A percentile compares a stretch with the other conserved stretches of the same genome.
phyloP scores from a whole-genome alignment of 768 basidiomycete species.

The Suillus decipiens region DNA sequence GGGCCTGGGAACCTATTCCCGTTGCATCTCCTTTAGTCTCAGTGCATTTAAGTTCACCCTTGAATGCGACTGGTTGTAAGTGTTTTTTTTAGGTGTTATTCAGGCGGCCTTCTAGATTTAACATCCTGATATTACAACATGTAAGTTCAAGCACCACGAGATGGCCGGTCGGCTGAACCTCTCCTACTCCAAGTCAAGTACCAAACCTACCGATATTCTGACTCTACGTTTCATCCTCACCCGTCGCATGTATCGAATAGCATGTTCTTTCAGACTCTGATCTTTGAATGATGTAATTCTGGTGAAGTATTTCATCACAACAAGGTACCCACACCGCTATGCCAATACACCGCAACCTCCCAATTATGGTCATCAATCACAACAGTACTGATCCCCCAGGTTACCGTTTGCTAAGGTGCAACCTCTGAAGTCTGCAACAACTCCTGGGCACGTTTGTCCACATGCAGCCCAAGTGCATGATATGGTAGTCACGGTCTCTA shows the following conservation, averaged over 20 bases:
- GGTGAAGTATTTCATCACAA: not conserved
- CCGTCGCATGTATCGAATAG: constrained; percentile 29
- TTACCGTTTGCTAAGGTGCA: constrained; percentile 2
- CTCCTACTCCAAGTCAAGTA: not conserved
- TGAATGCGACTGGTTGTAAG: not conserved
- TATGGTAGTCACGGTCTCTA: not conserved
- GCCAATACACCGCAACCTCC: not conserved
- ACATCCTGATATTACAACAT: not conserved
- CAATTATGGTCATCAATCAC: not conserved
- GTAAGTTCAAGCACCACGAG: not conserved
- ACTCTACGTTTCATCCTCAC: constrained; percentile 30
- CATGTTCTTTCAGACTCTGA: not conserved
- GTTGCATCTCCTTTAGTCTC: too few species aligned
- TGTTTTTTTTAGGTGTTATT: not conserved
- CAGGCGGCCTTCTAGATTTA: not conserved
- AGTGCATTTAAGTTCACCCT: too few species aligned
- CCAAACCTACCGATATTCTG: constrained; percentile 18
- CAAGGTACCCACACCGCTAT: too few species aligned
- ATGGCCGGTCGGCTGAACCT: not conserved
- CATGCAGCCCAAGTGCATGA: constrained; percentile 15
- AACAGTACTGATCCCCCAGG: not conserved
- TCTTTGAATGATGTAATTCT: not conserved
- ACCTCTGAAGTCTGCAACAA: not conserved
- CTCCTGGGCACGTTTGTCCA: constrained; percentile 5
- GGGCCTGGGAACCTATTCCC: too few species aligned